These are phyloP conservation scores for Coemansia sp. DNA, from an alignment of 192 early-diverging fungal species.

Conservation along the genomic window DNA sequence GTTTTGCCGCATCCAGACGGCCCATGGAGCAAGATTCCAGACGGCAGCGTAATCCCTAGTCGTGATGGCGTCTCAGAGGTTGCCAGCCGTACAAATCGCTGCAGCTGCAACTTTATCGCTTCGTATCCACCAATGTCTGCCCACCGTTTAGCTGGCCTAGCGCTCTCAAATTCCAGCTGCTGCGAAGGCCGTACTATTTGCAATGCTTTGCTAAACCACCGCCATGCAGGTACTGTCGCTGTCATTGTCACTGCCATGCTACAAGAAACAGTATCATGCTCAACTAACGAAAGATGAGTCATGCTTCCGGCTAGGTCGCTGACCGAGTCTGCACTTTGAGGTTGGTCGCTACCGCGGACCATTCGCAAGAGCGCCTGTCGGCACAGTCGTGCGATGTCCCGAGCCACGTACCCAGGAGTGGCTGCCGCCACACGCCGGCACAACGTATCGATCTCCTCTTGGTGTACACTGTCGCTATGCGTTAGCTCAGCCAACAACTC, in stretches of 20 bases:
- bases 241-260: not conserved
- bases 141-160: constrained; percentile 59
- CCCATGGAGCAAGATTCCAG: constrained; percentile 88
- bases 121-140: constrained; percentile 75
- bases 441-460: not conserved
- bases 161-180: constrained; percentile 62
- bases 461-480: not conserved
- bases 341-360: constrained; percentile 8
- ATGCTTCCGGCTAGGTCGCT: constrained; percentile 8
- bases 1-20: constrained; percentile 96
- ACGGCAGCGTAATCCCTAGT: constrained; percentile 73
- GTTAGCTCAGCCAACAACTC: not conserved
- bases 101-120: constrained; percentile 59
- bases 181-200: constrained; percentile 65
- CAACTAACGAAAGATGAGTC: constrained; percentile 3
- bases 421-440: constrained; percentile 29
- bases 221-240: constrained; percentile 14
- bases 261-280: not conserved
- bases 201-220: constrained; percentile 51
- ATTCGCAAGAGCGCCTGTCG: constrained; percentile 36
- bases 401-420: constrained; percentile 50
- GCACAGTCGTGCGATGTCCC: constrained; percentile 39
- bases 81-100: constrained; percentile 62
- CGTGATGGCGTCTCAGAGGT: constrained; percentile 56
- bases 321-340: not conserved